Conservation (phyloP, 495 filamentous ascomycete genomes). For the Cryomyces antarcticus region DNA sequence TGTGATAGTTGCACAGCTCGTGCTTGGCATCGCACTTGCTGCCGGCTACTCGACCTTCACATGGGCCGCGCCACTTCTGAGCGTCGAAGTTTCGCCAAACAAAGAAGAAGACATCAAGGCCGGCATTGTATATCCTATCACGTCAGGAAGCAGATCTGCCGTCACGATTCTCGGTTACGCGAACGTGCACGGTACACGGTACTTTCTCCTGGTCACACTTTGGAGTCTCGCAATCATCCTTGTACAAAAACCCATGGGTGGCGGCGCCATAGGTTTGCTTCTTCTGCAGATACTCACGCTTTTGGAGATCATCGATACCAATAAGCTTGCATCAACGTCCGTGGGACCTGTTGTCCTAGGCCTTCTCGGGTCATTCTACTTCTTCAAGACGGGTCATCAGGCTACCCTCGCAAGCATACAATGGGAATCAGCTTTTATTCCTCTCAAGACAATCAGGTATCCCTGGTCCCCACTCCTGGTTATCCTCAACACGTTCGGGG, state of each 20-base stretch:
- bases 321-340: slow-evolving; percentile 41
- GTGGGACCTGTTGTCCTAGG: slow-evolving; percentile 74
- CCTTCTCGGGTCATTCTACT: slow-evolving; percentile 74
- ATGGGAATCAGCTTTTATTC: slow-evolving; percentile 93
- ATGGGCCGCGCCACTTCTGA: slow-evolving; percentile 14
- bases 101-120: slow-evolving; percentile 11
- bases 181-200: slow-evolving; percentile 80
- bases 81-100: slow-evolving; percentile 16
- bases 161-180: slow-evolving; percentile 76
- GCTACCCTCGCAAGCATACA: slow-evolving; percentile 75
- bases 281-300: slow-evolving; percentile 73
- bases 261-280: slow-evolving; percentile 57
- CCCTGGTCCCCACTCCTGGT: slow-evolving; percentile 76
- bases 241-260: slow-evolving; percentile 88
- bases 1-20: slow-evolving; percentile 50
- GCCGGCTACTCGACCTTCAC: slow-evolving; percentile 26
- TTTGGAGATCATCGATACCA: slow-evolving; percentile 71
- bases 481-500: slow-evolving; percentile 67
- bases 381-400: slow-evolving; percentile 96
- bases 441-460: slow-evolving; percentile 61
- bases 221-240: slow-evolving; percentile 56
- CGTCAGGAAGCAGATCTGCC: slow-evolving; percentile 23
- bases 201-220: slow-evolving; percentile 63
- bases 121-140: slow-evolving; percentile 20
- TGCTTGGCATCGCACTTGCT: slow-evolving; percentile 45